A percentile compares a stretch with the other conserved stretches of the same genome.
phyloP scores from a whole-genome alignment of 2,329 filamentous ascomycete species.

The Drechslera avenae region DNA sequence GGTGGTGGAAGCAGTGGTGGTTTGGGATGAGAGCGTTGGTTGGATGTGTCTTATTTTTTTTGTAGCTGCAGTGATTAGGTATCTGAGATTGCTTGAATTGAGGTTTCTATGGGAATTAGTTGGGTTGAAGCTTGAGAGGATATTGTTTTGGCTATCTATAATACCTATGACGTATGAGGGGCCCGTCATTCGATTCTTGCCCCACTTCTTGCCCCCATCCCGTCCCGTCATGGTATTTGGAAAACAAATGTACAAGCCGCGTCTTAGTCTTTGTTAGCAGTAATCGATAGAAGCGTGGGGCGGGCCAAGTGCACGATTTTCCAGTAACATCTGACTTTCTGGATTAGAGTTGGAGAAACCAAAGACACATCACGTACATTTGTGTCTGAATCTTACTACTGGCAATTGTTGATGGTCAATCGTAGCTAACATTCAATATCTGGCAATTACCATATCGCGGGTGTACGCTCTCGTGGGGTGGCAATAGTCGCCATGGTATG shows the following conservation, averaged over 20 bases:
- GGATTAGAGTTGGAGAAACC: neutral
- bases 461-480: neutral
- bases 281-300: conserved; percentile 12
- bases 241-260: conserved; percentile 10
- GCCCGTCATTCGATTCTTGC: conserved; percentile 28
- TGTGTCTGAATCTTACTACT: neutral
- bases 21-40: neutral
- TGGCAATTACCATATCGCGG: neutral
- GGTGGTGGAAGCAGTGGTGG: neutral
- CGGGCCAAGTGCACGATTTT: neutral
- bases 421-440: neutral
- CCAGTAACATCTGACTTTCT: neutral
- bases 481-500: neutral
- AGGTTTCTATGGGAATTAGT: conserved; percentile 6
- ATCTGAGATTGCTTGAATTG: neutral
- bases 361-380: neutral
- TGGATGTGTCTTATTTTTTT: neutral
- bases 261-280: conserved; percentile 13
- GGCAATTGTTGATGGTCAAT: neutral
- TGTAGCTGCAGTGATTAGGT: neutral
- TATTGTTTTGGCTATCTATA: conserved; percentile 7
- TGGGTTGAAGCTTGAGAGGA: neutral
- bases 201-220: conserved; percentile 16
- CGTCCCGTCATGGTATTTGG: conserved; percentile 14
- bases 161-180: conserved; percentile 41